Conservation (phyloP, 2,329 filamentous ascomycete genomes). For the Cucurbitaria berberidis region DNA sequence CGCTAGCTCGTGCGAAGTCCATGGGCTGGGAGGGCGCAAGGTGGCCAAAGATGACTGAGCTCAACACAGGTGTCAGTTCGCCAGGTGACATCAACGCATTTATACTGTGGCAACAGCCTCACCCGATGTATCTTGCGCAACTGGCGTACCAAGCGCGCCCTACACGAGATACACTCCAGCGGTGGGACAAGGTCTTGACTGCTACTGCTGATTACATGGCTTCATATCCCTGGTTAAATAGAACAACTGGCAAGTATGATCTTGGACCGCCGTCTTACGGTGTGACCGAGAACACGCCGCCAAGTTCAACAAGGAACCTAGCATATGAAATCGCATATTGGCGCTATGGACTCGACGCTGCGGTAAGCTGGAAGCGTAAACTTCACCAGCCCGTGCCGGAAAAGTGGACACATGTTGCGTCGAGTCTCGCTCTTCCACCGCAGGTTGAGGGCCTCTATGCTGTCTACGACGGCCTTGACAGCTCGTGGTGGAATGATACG, state of each 20-base stretch:
- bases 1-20: constrained; percentile 37
- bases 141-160: constrained; percentile 57
- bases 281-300: constrained; percentile 63
- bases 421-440: constrained; percentile 61
- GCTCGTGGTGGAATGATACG: constrained; percentile 34
- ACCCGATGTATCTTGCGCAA: constrained; percentile 65
- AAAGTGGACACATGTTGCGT: constrained; percentile 57
- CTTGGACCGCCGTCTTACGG: constrained; percentile 58
- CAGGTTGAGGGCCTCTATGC: constrained; percentile 57
- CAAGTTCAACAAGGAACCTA: constrained; percentile 62
- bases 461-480: constrained; percentile 59
- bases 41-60: constrained; percentile 64
- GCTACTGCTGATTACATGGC: constrained; percentile 65
- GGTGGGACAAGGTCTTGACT: constrained; percentile 61
- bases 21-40: constrained; percentile 51
- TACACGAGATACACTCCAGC: constrained; percentile 50
- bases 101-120: constrained; percentile 66
- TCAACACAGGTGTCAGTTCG: constrained; percentile 56
- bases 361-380: constrained; percentile 59
- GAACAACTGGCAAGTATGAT: constrained; percentile 58
- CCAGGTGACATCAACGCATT: constrained; percentile 66
- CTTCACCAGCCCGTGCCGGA: constrained; percentile 51
- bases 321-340: constrained; percentile 66
- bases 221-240: constrained; percentile 61
- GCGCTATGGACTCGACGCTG: constrained; percentile 63